A percentile compares a stretch with the other conserved stretches of the same genome.
Evolutionary conservation across 2,329 filamentous ascomycete species (phyloP).

Genomic region (Aspergillus persii): DNA sequence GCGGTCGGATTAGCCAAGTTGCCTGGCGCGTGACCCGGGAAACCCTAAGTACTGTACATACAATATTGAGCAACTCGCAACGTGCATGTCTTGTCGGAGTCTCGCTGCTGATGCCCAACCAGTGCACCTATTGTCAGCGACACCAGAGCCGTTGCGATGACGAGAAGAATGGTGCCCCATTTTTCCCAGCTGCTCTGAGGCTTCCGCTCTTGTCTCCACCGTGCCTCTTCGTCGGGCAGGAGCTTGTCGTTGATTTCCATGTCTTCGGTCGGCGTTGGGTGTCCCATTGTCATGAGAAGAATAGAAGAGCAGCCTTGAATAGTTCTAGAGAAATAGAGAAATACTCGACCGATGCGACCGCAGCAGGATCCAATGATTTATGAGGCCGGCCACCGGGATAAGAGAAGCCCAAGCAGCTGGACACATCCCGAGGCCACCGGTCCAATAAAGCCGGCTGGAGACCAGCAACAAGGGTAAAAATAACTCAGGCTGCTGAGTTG

Average conservation of each 20-base stretch:
- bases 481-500: not conserved
- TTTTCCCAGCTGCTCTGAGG: not conserved
- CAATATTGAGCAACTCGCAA: constrained; percentile 25
- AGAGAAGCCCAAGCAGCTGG: not conserved
- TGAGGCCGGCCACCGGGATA: not conserved
- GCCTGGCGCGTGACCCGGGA: not conserved
- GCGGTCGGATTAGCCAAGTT: not conserved
- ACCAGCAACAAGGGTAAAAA: not conserved
- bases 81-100: constrained; percentile 23
- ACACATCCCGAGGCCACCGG: not conserved
- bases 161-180: constrained; percentile 12
- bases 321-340: not conserved
- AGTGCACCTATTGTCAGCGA: constrained; percentile 20
- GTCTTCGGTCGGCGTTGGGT: not conserved
- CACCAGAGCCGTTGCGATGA: constrained; percentile 14
- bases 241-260: constrained; percentile 5
- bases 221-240: constrained; percentile 4
- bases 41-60: constrained; percentile 5
- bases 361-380: not conserved
- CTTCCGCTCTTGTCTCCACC: constrained; percentile 4
- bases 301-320: not conserved
- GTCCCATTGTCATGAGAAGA: not conserved
- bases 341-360: not conserved
- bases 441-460: not conserved
- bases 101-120: constrained; percentile 10